Evolutionary conservation across 1,284 basidiomycete species (phyloP), one percentile per base, ranked within the genome.

Genomic region (Flammula alnicola): DNA sequence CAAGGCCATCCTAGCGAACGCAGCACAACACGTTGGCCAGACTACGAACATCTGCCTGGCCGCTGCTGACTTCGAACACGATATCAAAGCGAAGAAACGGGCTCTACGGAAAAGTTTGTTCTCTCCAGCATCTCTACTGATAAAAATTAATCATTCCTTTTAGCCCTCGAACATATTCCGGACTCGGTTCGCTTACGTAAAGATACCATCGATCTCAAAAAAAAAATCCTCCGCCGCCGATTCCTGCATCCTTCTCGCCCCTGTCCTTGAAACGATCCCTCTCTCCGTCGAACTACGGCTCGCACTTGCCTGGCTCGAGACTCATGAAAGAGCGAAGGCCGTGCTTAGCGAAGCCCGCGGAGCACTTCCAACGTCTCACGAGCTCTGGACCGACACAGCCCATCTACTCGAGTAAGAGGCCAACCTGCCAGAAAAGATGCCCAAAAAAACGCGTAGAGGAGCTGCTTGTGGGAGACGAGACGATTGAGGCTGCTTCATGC

Each of bases 361-460:
- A 66, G 88, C 91, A 5, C 86, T 99, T 22, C 96, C 95, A 0
- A 98, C 96, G 0, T 92, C 88, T 27, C 95, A 98, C 72, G 96
- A 99, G 64, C 98, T 99, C 54, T 99, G 96, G 95, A 97, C 99
- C 58, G 95, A 96, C 3, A 96, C 95, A 0, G 93, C 89, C 26
- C 81, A 95, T 22, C 73, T 99, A 5, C 77, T 95, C 23, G 96
- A 99, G 69, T 93, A 97, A 62, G 84, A 89, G 66, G 80, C 85
- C 6, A 72, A 66, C 27, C 66, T 71, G 17, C 49, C 62, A 4
- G 62, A 73, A 4, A 85, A 88, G 61, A 65, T 79, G 0, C 70
- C 73, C 0, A 80, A 80, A n/a, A 38, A 75, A 82, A 49, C 73
- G 74, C 7, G 77, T 80, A 32, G 84, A 83, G 55, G 81, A 83